Base-by-base conservation (phyloP, 495 filamentous ascomycete genomes). In the Aspergillus ellipticus region DNA sequence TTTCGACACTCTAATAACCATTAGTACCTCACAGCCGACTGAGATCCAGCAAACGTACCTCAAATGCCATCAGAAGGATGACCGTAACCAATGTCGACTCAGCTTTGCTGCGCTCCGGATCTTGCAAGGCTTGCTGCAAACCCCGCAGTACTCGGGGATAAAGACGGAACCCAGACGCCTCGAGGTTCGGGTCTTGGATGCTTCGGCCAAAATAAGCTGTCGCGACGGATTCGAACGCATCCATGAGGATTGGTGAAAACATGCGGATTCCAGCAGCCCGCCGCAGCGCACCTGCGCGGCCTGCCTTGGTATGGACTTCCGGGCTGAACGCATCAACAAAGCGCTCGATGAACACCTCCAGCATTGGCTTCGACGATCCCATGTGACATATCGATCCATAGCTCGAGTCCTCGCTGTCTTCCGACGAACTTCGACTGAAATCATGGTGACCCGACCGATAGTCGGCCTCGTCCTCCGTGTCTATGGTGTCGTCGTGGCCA, bases 251-350 rank as follows among this genome's bases (percentile, higher is more conserved):
- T 1, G 74, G 74, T 0, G 72, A 75, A 22, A 75, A 76, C 72
- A 76, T 76, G 47, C 74, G 72, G 48, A 76, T 75, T 19, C 60
- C 65, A 0, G 74, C 74, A 5, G 73, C 74, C 15, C 71, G 69
- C 21, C 74, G 68, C 16, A 76, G 50, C 6, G 74, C 74, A 28
- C 73, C 74, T 7, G 74, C 73, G 20, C 67, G 66, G 6, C 74
- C 74, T 8, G 69, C 65, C 29, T 73, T 75, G 7, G 58, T 49
- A 22, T 75, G 69, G 7, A 76, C 73, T 37, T 75, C 63, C 0
- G 74, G 74, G 49, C 72, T 74, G 22, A 78, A 78, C 7, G 74
- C 74, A 49, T 78, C 74, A 1, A 78, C 68, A 24, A 78, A 78
- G 2, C 74, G 71, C 54, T 76, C 70, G 10, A 78, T 70, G 42